Evolutionary conservation across 2,329 filamentous ascomycete genomes (phyloP).

Genomic region (Biscogniauxia sp.): DNA sequence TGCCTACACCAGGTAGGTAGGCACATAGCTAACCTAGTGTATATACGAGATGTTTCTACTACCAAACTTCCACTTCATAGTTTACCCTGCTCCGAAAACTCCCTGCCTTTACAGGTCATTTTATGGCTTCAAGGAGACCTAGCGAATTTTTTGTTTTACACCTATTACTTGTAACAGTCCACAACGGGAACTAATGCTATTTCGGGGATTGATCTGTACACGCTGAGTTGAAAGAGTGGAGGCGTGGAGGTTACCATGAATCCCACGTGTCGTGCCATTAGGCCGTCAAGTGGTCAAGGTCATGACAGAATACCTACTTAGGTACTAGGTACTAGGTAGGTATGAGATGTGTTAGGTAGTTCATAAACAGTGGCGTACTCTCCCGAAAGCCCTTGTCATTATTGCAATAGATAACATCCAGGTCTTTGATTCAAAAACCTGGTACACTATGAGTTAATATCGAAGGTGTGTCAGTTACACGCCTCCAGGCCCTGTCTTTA

Average conservation of each 20-base stretch:
- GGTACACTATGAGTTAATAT: background rate
- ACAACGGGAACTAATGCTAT: background rate
- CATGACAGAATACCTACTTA: background rate
- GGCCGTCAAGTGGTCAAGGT: background rate
- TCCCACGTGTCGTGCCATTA: background rate
- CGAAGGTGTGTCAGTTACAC: background rate
- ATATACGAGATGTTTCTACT: background rate
- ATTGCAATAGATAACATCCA: background rate
- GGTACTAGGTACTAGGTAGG: no score
- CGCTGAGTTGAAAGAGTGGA: background rate
- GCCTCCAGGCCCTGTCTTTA: background rate
- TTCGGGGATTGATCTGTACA: background rate
- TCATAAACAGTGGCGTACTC: background rate
- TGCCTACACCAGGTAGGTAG: no score
- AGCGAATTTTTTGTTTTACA: slow-evolving; percentile 1
- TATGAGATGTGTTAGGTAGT: background rate
- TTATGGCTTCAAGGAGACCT: background rate
- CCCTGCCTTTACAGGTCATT: background rate
- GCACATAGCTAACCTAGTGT: no score
- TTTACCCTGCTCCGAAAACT: background rate
- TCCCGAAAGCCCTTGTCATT: background rate
- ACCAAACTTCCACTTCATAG: background rate
- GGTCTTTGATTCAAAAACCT: no score
- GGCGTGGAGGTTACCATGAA: background rate
- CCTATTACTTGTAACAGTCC: background rate